Evolutionary conservation across 352 stramenopile species (phyloP).

Genomic region (Globisporangium sylvaticum): DNA sequence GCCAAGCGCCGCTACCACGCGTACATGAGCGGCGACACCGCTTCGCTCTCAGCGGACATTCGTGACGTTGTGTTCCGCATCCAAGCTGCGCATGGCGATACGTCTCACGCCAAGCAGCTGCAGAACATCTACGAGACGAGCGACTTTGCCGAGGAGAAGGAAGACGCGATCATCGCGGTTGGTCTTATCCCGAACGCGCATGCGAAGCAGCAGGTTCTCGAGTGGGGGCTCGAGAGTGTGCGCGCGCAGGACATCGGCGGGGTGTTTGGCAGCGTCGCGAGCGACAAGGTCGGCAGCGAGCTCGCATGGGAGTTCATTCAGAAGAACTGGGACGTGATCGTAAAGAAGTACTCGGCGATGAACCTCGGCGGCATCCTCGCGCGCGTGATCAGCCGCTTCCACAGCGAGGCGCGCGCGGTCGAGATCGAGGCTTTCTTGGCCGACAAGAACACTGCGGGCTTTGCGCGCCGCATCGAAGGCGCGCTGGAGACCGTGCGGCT

Average conservation of each 20-base stretch:
- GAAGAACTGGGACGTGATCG: constrained; percentile 55
- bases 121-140: constrained; percentile 57
- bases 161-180: constrained; percentile 54
- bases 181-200: constrained; percentile 36
- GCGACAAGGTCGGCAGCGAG: constrained; percentile 36
- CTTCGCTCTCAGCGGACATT: constrained; percentile 50
- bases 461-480: constrained; percentile 47
- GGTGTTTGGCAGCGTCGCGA: constrained; percentile 51
- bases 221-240: constrained; percentile 67
- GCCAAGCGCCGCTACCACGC: constrained; percentile 49
- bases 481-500: constrained; percentile 56
- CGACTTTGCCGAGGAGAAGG: constrained; percentile 64
- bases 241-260: constrained; percentile 60
- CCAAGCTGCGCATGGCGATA: constrained; percentile 34
- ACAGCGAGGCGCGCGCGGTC: constrained; percentile 39
- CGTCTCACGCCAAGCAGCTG: constrained; percentile 46
- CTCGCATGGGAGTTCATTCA: constrained; percentile 69
- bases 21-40: constrained; percentile 41
- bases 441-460: constrained; percentile 54
- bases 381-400: constrained; percentile 37
- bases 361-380: constrained; percentile 44
- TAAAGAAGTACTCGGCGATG: constrained; percentile 55
- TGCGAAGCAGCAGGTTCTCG: constrained; percentile 59
- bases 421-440: constrained; percentile 56
- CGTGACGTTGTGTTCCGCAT: constrained; percentile 56